Percentiles rank a stretch among this genome's conserved stretches.
These are phyloP conservation scores for Dissophora globulifera DNA, from an alignment of 192 early-diverging fungal genomes.

Conservation along the genomic window DNA sequence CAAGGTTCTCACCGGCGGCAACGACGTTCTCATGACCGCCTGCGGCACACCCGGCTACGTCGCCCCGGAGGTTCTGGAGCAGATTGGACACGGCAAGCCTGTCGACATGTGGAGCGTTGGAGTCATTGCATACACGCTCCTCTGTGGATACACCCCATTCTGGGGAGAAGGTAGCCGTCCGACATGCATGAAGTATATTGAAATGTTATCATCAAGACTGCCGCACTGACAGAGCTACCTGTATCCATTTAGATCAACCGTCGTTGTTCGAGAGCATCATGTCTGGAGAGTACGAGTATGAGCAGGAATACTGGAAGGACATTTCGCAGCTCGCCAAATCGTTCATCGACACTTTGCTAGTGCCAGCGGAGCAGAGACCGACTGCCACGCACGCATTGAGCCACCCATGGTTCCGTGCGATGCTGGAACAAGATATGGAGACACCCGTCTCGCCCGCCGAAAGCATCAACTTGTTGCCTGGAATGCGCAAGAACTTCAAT, in stretches of 20 bases:
- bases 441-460: conserved; percentile 38
- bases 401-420: conserved; percentile 79
- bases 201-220: conserved; percentile 54
- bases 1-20: conserved; percentile 65
- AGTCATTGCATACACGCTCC: conserved; percentile 76
- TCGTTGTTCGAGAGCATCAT: conserved; percentile 40
- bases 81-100: conserved; percentile 70
- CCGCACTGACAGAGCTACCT: conserved; percentile 25
- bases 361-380: conserved; percentile 70
- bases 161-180: conserved; percentile 58
- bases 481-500: conserved; percentile 47
- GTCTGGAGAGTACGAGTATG: conserved; percentile 73
- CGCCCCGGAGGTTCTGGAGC: conserved; percentile 74
- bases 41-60: conserved; percentile 73
- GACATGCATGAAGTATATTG: conserved; percentile 32
- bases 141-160: conserved; percentile 80
- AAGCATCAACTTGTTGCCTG: conserved; percentile 44
- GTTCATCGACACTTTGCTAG: conserved; percentile 69
- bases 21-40: conserved; percentile 71
- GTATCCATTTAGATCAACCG: conserved; percentile 43
- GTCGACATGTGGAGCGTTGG: conserved; percentile 84
- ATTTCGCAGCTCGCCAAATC: conserved; percentile 64
- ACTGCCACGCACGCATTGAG: conserved; percentile 74
- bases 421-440: conserved; percentile 45
- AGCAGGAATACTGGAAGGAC: conserved; percentile 83